A percentile compares a stretch with the other conserved stretches of the same genome.
Conservation (phyloP, 2,329 filamentous ascomycete species). For the Aspergillus tanneri region DNA sequence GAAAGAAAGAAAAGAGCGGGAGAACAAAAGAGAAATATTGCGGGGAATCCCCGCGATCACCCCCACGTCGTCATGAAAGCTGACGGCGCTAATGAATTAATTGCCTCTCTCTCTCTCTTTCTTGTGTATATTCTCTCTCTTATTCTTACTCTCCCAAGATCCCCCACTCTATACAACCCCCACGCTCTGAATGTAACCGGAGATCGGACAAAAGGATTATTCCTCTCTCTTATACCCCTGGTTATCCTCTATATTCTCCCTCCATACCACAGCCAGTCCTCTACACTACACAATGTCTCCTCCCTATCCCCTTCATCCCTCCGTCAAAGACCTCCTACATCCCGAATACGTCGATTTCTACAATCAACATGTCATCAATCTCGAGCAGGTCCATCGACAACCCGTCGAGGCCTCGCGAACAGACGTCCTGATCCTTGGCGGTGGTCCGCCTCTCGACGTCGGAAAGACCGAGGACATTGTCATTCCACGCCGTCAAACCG, state of each 20-base stretch:
- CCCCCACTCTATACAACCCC: no score
- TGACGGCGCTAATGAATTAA: no score
- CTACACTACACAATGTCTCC: no score
- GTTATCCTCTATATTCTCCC: background rate
- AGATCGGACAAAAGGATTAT: no score
- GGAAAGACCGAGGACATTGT: conserved; percentile 48
- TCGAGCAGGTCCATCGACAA: conserved; percentile 56
- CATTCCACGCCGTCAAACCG: conserved; percentile 45
- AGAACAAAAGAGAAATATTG: background rate
- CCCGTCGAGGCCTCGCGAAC: conserved; percentile 53
- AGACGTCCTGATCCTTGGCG: conserved; percentile 54
- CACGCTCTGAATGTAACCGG: no score
- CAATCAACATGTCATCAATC: conserved; percentile 52
- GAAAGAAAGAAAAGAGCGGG: background rate
- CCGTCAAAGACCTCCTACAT: conserved; percentile 48
- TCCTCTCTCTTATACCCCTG: background rate
- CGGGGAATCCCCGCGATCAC: no score
- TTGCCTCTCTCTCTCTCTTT: no score
- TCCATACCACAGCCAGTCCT: no score
- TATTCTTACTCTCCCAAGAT: no score
- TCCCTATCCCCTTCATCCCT: conserved; percentile 52
- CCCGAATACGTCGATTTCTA: conserved; percentile 56
- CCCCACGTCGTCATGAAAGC: no score
- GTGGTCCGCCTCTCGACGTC: conserved; percentile 51
- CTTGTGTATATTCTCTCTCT: no score